Evolutionary conservation across 2,329 filamentous ascomycete genomes (phyloP).

Genomic region (Nemania bipapillata): DNA sequence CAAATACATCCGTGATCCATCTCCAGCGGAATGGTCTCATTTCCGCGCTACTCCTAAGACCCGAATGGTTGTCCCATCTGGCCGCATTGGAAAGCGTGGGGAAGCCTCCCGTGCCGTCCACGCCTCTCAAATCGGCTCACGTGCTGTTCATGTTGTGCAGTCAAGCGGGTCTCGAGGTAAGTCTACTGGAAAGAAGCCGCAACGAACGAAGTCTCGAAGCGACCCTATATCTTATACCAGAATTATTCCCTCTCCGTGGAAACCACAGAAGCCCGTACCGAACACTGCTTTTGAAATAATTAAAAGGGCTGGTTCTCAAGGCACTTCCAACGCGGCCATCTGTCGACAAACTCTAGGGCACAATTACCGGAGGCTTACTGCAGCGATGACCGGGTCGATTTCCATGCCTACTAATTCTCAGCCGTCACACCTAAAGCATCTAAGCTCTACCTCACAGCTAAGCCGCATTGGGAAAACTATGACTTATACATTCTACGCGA

Average conservation of each 20-base stretch:
- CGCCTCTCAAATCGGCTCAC: conserved; percentile 40
- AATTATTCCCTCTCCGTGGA: conserved; percentile 46
- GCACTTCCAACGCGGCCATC: conserved; percentile 51
- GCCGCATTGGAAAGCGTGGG: conserved; percentile 47
- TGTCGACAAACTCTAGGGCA: conserved; percentile 49
- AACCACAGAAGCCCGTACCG: conserved; percentile 51
- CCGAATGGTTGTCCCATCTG: conserved; percentile 48
- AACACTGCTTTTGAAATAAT: conserved; percentile 53
- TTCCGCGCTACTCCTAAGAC: conserved; percentile 64
- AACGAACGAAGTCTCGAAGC: conserved; percentile 23
- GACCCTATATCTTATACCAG: conserved; percentile 25
- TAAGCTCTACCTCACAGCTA: conserved; percentile 54
- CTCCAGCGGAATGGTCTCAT: conserved; percentile 65
- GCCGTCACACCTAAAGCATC: conserved; percentile 55
- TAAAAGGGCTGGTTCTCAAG: conserved; percentile 47
- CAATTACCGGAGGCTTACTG: conserved; percentile 50
- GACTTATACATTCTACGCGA: conserved; percentile 56
- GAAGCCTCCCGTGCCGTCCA: conserved; percentile 47
- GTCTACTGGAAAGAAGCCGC: conserved; percentile 23
- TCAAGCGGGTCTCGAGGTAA: conserved; percentile 34
- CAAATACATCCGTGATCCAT: conserved; percentile 67
- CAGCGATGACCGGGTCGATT: conserved; percentile 51
- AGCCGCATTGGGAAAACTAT: conserved; percentile 56
- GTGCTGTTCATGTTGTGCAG: conserved; percentile 42
- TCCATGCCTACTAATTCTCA: conserved; percentile 53